These are phyloP conservation scores for Willaertia magna DNA, from an alignment of 208 protist species.

Conservation along the genomic window DNA sequence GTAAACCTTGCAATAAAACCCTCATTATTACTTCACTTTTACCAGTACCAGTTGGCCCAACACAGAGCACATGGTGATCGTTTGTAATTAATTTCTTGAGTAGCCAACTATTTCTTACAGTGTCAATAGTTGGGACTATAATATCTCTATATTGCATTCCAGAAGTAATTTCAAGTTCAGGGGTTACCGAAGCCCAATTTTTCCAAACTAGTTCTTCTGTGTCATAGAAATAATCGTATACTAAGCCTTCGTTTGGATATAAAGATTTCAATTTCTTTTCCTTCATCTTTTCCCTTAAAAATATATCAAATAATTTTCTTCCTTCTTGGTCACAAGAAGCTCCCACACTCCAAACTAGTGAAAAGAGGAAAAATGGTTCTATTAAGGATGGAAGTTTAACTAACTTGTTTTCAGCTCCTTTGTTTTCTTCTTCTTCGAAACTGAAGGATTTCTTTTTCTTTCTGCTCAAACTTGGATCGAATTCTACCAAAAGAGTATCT, in stretches of 20 bases:
- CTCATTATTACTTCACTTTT: constrained; percentile 88
- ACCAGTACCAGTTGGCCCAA: constrained; percentile 91
- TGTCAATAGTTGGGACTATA: constrained; percentile 91
- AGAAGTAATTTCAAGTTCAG: constrained; percentile 59
- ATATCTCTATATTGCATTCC: constrained; percentile 77
- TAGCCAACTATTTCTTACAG: constrained; percentile 85
- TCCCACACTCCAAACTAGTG: constrained; percentile 92
- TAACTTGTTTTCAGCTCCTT: constrained; percentile 55
- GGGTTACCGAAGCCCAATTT: constrained; percentile 76
- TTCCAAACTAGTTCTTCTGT: constrained; percentile 69
- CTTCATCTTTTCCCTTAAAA: constrained; percentile 62
- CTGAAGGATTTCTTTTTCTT: constrained; percentile 26
- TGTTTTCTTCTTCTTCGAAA: neutral
- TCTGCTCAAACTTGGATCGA: constrained; percentile 52
- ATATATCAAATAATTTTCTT: constrained; percentile 78
- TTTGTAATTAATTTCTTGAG: constrained; percentile 70
- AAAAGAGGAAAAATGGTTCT: constrained; percentile 82
- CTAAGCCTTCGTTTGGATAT: constrained; percentile 67
- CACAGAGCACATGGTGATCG: constrained; percentile 77
- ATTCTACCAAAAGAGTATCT: constrained; percentile 65
- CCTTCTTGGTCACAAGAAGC: constrained; percentile 72
- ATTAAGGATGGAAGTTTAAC: constrained; percentile 56
- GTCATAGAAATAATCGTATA: constrained; percentile 88
- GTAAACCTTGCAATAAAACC: constrained; percentile 79
- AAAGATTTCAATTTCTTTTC: constrained; percentile 45